Conservation (phyloP, 129 eudicot genomes). For the Ambrosia artemisiifolia region DNA sequence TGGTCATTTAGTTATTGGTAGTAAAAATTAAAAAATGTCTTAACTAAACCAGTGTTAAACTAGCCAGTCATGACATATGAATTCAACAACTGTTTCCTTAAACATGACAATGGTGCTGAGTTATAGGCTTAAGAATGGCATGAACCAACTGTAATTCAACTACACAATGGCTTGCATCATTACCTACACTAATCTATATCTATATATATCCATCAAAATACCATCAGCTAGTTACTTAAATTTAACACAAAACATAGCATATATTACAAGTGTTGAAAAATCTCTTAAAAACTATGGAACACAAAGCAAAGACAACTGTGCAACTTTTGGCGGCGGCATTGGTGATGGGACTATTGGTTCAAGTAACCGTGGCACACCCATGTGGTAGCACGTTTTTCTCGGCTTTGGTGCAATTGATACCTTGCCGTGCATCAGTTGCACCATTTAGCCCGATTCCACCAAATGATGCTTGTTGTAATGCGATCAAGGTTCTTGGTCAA, state of each 20-base stretch:
- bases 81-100: conserved; percentile 37
- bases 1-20: neutral
- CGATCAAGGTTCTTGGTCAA: conserved; percentile 84
- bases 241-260: neutral
- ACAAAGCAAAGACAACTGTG: conserved; percentile 24
- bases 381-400: conserved; percentile 93
- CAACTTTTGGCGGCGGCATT: conserved; percentile 1
- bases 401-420: conserved; percentile 87
- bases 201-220: conserved; percentile 18
- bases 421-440: conserved; percentile 82
- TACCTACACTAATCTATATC: conserved; percentile 22
- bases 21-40: neutral
- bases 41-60: neutral
- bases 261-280: neutral
- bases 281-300: conserved; percentile 31
- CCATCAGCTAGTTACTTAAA: neutral
- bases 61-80: conserved; percentile 17
- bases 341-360: conserved; percentile 34
- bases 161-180: conserved; percentile 27
- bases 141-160: conserved; percentile 38
- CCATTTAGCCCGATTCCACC: conserved; percentile 87
- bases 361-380: conserved; percentile 41
- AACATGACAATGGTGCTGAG: conserved; percentile 28
- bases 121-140: conserved; percentile 25
- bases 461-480: conserved; percentile 74